Percentiles rank a stretch among this genome's conserved stretches.
Evolutionary conservation across 1,139 yeast genomes (phyloP).

Genomic region (Pichia sp.): DNA sequence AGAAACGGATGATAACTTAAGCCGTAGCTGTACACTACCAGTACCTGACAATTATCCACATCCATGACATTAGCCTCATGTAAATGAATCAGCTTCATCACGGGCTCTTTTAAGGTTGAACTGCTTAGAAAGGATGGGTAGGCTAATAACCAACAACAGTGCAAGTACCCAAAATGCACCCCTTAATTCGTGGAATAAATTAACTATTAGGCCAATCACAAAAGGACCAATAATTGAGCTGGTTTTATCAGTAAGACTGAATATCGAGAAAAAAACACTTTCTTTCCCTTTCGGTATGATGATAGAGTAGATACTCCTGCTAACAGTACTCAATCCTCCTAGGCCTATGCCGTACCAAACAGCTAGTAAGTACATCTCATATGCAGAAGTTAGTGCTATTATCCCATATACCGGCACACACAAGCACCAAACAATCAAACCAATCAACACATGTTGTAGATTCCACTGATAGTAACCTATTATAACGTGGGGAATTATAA

Average conservation of each 20-base stretch:
- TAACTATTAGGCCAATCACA: slow-evolving; percentile 60
- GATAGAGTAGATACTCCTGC: slow-evolving; percentile 59
- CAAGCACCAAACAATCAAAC: slow-evolving; percentile 55
- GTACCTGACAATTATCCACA: too few species aligned
- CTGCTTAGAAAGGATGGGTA: slow-evolving; percentile 43
- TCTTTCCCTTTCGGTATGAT: slow-evolving; percentile 70
- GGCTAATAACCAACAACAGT: slow-evolving; percentile 44
- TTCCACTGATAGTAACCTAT: slow-evolving; percentile 38
- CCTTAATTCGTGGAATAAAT: slow-evolving; percentile 62
- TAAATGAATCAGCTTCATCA: slow-evolving; percentile 36
- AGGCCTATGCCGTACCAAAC: slow-evolving; percentile 67
- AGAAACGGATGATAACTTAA: too few species aligned
- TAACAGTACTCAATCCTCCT: slow-evolving; percentile 63
- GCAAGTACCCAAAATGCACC: slow-evolving; percentile 61
- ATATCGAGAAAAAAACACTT: slow-evolving; percentile 63
- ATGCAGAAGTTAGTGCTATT: slow-evolving; percentile 44
- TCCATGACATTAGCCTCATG: neutral
- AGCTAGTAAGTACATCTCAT: slow-evolving; percentile 62
- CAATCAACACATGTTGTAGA: slow-evolving; percentile 45
- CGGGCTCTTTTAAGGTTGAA: slow-evolving; percentile 57
- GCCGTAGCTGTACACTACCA: too few species aligned
- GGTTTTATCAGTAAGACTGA: slow-evolving; percentile 71
- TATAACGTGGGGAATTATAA: slow-evolving; percentile 45
- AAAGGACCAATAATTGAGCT: slow-evolving; percentile 67
- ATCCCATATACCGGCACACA: slow-evolving; percentile 65